Base-by-base conservation (phyloP, 2,329 filamentous ascomycete genomes). In the Penicillium brasilianum region DNA sequence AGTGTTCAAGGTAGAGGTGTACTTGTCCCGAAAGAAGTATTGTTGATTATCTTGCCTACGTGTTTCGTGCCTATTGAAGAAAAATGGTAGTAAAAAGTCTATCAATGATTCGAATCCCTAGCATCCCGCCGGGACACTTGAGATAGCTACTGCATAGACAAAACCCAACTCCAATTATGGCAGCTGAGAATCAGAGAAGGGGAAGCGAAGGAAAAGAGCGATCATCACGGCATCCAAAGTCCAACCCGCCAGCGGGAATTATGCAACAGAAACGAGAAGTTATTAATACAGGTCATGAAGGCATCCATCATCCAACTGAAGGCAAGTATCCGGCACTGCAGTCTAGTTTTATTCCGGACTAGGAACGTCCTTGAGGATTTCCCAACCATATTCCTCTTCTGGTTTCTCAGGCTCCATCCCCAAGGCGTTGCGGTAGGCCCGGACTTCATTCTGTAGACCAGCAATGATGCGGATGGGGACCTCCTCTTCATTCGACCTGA, bases 371-470 rank as follows among this genome's bases (percentile, higher is more conserved):
- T 81, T 81, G 48, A 83, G 69, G 49, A 82, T 78, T 61, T 80
- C 78, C 76, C 78, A 83, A 28, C 81, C 81, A 59, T 76, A 81
- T 68, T 83, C 81, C 30, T 82, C 80, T 60, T 83, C 80, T 0
- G 76, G 76, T 60, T 77, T 79, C 69, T 83, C 80, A 1, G 76
- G 69, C 61, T 82, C 80, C 77, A 82, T 78, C 2, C 80, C 80
- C 46, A 83, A 69, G 7, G 79, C 78, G 57, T 80, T 76, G 59
- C 81, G 77, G 58, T 81, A 78, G 43, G 79, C 79, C 37, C 81
- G 77, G 22, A 83, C 80, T 64, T 83, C 80, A 48, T 80, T 81
- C 67, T 83, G 81, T 14, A 83, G 71, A 14, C 80, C 81, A 10
- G 77, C 71, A 14, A 83, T 73, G 55, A 83, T 67, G 13, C 78